These are phyloP conservation scores for Populus deltoides DNA, from an alignment of 345 rosid genomes.

Conservation along the genomic window DNA sequence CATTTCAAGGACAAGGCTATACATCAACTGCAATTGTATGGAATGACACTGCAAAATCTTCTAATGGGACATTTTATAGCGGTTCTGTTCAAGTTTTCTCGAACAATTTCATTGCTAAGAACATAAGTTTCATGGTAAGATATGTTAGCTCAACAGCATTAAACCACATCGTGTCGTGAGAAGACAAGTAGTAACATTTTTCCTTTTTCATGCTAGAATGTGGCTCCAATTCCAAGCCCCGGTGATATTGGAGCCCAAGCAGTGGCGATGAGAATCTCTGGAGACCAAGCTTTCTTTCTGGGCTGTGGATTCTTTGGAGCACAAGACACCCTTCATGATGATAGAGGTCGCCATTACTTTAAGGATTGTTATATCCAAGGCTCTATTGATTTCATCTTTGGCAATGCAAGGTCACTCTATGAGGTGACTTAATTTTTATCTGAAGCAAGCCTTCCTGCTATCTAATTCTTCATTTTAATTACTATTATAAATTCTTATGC, in stretches of 20 bases:
- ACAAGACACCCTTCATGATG: constrained; percentile 95
- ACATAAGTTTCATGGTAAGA: constrained; percentile 88
- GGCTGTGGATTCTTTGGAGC: constrained; percentile 98
- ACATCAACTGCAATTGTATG: constrained; percentile 76
- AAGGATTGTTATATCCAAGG: constrained; percentile 92
- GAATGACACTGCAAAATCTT: constrained; percentile 79
- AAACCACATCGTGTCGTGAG: not conserved
- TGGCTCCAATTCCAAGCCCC: constrained; percentile 76
- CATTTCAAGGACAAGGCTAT: constrained; percentile 89
- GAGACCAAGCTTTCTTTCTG: constrained; percentile 66
- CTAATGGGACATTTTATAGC: constrained; percentile 70
- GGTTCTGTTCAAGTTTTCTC: constrained; percentile 84
- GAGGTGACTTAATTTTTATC: constrained; percentile 38
- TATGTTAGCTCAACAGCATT: not conserved
- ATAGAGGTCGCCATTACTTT: constrained; percentile 81
- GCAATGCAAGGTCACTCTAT: constrained; percentile 74
- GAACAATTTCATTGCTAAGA: constrained; percentile 66
- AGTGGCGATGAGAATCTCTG: constrained; percentile 71
- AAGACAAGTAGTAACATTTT: not conserved
- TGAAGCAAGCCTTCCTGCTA: not conserved
- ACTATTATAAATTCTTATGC: not conserved
- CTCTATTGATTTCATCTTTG: constrained; percentile 90
- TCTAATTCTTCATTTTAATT: not conserved
- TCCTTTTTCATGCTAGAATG: constrained; percentile 38
- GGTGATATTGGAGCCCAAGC: constrained; percentile 83